Percentiles rank a stretch among this genome's conserved stretches.
phyloP scores from a whole-genome alignment of 306 rosid species.

The Trifolium subterraneum region DNA sequence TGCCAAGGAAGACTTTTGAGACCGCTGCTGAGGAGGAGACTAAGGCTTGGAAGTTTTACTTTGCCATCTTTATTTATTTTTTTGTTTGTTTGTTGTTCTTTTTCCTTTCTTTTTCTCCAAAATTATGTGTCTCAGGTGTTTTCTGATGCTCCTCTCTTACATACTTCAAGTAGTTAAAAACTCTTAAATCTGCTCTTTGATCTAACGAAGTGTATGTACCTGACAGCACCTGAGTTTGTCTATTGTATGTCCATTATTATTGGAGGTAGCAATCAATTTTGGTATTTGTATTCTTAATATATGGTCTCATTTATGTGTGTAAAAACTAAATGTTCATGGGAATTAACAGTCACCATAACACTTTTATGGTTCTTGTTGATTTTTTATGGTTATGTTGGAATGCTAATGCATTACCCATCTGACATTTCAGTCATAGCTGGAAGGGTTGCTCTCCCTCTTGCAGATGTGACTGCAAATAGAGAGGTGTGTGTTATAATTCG shows the following conservation, averaged over 20 bases:
- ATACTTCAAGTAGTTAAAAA: neutral
- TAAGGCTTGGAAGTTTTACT: slow-evolving; percentile 52
- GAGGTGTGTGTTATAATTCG: neutral
- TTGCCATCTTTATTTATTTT: slow-evolving; percentile 47
- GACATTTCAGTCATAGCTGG: neutral
- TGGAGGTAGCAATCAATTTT: slow-evolving; percentile 35
- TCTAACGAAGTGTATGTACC: neutral
- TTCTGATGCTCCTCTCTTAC: neutral
- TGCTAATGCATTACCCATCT: slow-evolving; percentile 2
- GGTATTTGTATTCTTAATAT: neutral
- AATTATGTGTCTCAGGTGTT: slow-evolving; percentile 47
- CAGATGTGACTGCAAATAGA: neutral
- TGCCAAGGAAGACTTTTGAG: slow-evolving; percentile 85
- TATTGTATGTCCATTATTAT: slow-evolving; percentile 27
- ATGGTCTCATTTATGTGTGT: neutral
- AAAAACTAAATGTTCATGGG: slow-evolving; percentile 1
- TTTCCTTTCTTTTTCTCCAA: neutral
- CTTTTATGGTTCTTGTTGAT: neutral
- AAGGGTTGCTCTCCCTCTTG: neutral
- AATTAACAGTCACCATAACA: neutral
- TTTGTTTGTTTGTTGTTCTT: neutral
- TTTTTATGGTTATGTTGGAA: neutral
- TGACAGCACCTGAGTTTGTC: slow-evolving; percentile 25
- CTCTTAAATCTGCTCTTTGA: neutral
- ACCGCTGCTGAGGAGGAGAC: slow-evolving; percentile 66